A percentile compares a stretch with the other conserved stretches of the same genome.
Conservation (phyloP, 257 asterid genomes). For the Cinchona pubescens region DNA sequence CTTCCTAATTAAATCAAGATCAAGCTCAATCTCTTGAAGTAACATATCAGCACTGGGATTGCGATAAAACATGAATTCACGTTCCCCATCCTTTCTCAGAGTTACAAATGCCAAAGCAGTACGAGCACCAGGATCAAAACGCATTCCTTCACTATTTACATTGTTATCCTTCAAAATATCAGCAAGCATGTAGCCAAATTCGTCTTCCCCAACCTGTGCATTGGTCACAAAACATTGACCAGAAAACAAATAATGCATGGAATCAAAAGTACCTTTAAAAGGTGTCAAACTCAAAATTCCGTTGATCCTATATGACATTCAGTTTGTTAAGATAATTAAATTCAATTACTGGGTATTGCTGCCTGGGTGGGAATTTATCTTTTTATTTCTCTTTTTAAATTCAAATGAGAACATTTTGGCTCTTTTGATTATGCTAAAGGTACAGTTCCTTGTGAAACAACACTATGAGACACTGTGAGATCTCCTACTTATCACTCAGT, state of each 20-base stretch:
- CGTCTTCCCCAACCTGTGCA: constrained; percentile 94
- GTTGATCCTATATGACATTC: background rate
- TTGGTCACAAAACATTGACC: constrained; percentile 11
- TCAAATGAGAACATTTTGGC: background rate
- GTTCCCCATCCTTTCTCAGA: constrained; percentile 89
- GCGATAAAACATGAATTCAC: constrained; percentile 97
- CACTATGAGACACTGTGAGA: background rate
- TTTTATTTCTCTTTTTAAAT: background rate
- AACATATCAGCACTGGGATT: constrained; percentile 99
- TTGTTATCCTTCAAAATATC: constrained; percentile 85
- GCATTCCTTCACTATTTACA: constrained; percentile 83
- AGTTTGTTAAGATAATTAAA: background rate
- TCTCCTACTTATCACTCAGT: background rate
- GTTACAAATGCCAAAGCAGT: constrained; percentile 97
- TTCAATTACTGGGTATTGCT: background rate
- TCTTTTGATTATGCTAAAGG: background rate
- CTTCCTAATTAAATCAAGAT: constrained; percentile 75
- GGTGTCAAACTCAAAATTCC: background rate
- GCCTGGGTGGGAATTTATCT: background rate
- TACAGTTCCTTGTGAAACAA: background rate
- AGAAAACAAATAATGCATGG: background rate
- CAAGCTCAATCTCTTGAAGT: constrained; percentile 73
- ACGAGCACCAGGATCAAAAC: constrained; percentile 97
- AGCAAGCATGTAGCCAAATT: constrained; percentile 95
- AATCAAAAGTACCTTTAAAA: background rate